phyloP scores from a whole-genome alignment of 1,284 basidiomycete species.

The Trametes polyzona region DNA sequence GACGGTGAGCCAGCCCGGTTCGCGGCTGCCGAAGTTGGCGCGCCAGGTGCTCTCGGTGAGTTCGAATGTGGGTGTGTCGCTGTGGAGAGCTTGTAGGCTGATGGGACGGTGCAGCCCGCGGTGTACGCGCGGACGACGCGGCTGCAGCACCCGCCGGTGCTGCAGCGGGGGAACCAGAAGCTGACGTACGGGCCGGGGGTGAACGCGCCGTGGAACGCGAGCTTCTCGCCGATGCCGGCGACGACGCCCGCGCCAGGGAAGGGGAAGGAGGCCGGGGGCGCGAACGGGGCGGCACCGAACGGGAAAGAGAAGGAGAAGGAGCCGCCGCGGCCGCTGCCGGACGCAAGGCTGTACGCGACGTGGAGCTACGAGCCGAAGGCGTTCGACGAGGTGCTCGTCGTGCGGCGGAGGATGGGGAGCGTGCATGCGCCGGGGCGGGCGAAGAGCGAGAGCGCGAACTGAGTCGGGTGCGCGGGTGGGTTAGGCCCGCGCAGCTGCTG shows the following conservation, averaged over 20 bases:
- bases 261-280: slow-evolving; percentile 38
- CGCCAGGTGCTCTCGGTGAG: slow-evolving; percentile 65
- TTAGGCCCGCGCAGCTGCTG: too few relatives aligned
- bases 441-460: slow-evolving; percentile 33
- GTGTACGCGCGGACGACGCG: slow-evolving; percentile 65
- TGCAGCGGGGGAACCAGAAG: slow-evolving; percentile 58
- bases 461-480: background rate
- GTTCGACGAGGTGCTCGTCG: slow-evolving; percentile 52
- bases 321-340: slow-evolving; percentile 52
- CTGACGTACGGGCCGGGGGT: slow-evolving; percentile 65
- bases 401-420: slow-evolving; percentile 37
- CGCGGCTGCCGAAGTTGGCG: slow-evolving; percentile 64
- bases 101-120: slow-evolving; percentile 41
- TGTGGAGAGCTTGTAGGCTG: background rate
- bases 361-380: slow-evolving; percentile 77
- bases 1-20: slow-evolving; percentile 54
- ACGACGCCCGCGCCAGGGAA: slow-evolving; percentile 37
- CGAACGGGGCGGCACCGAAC: slow-evolving; percentile 34
- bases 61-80: slow-evolving; percentile 12
- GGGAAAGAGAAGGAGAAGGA: slow-evolving; percentile 38
- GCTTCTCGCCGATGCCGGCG: slow-evolving; percentile 33
- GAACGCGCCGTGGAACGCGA: slow-evolving; percentile 69
- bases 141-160: slow-evolving; percentile 62
- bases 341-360: slow-evolving; percentile 71
- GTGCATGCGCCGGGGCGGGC: slow-evolving; percentile 27